Evolutionary conservation across 495 filamentous ascomycete species (phyloP).

Genomic region (Annulohypoxylon nitens): DNA sequence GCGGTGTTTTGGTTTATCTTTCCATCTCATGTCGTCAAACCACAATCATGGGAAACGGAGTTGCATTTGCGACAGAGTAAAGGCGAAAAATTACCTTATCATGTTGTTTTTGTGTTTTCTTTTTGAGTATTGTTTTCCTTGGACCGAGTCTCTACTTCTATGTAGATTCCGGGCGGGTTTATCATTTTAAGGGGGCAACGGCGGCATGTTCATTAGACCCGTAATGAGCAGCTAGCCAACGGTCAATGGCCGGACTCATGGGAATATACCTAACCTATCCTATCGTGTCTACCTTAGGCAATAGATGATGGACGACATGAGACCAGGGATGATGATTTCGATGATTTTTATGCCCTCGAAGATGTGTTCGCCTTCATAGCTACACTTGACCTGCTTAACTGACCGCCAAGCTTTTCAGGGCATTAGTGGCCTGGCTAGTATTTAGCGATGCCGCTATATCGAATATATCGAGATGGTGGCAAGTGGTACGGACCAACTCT

Average conservation of each 20-base stretch:
- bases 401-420: background rate
- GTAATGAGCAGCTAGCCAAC: slow-evolving; percentile 1
- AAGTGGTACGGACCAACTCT: background rate
- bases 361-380: slow-evolving; percentile 7
- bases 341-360: slow-evolving; percentile 27
- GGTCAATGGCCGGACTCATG: background rate
- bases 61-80: slow-evolving; percentile 46
- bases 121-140: slow-evolving; percentile 25
- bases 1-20: background rate
- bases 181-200: background rate
- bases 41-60: slow-evolving; percentile 45
- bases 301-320: slow-evolving; percentile 13
- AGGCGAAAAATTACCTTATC: slow-evolving; percentile 36
- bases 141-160: slow-evolving; percentile 18
- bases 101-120: slow-evolving; percentile 9
- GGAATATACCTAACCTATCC: slow-evolving; percentile 5
- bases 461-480: background rate
- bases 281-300: slow-evolving; percentile 4
- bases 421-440: background rate
- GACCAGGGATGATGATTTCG: slow-evolving; percentile 30
- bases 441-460: background rate
- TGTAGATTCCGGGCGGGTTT: background rate
- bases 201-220: background rate
- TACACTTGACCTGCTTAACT: background rate
- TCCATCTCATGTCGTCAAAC: slow-evolving; percentile 28